A percentile compares a stretch with the other conserved stretches of the same genome.
Evolutionary conservation across 1,284 basidiomycete genomes (phyloP).

Genomic region (Wallemia hederae): DNA sequence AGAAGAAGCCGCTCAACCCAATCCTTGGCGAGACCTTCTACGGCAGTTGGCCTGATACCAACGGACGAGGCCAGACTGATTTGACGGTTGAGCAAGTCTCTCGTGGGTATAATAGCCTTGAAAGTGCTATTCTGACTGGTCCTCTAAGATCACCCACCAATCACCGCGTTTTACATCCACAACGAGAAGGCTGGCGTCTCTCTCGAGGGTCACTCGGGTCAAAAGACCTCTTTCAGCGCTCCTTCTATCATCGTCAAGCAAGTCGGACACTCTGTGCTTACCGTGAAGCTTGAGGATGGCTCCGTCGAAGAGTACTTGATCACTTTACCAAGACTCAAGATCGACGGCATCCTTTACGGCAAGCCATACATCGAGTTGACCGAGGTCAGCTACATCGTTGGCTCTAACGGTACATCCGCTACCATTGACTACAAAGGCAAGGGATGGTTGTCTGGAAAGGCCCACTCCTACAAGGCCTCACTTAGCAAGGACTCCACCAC

Average conservation of each 20-base stretch:
- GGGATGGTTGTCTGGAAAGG: slow-evolving; percentile 77
- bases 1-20: slow-evolving; percentile 94
- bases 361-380: slow-evolving; percentile 65
- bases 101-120: slow-evolving; percentile 12
- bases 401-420: slow-evolving; percentile 33
- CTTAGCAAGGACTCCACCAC: slow-evolving; percentile 21
- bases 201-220: slow-evolving; percentile 69
- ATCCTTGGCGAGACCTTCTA: slow-evolving; percentile 92
- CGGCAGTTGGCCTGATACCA: slow-evolving; percentile 56
- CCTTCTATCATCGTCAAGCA: slow-evolving; percentile 74
- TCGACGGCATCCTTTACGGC: slow-evolving; percentile 24
- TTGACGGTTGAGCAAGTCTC: slow-evolving; percentile 92
- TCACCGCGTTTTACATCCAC: slow-evolving; percentile 30
- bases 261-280: slow-evolving; percentile 71
- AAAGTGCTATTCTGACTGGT: neutral
- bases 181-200: slow-evolving; percentile 52
- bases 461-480: slow-evolving; percentile 69
- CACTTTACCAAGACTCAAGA: slow-evolving; percentile 54
- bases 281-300: slow-evolving; percentile 30
- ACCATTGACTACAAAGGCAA: slow-evolving; percentile 77
- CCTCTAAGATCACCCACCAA: slow-evolving; percentile 26
- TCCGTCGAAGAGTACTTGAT: slow-evolving; percentile 51
- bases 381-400: slow-evolving; percentile 57
- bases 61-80: slow-evolving; percentile 50
- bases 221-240: slow-evolving; percentile 51